These are phyloP conservation scores for Talaromyces sp. DNA, from an alignment of 2,329 filamentous ascomycete species.

Conservation along the genomic window DNA sequence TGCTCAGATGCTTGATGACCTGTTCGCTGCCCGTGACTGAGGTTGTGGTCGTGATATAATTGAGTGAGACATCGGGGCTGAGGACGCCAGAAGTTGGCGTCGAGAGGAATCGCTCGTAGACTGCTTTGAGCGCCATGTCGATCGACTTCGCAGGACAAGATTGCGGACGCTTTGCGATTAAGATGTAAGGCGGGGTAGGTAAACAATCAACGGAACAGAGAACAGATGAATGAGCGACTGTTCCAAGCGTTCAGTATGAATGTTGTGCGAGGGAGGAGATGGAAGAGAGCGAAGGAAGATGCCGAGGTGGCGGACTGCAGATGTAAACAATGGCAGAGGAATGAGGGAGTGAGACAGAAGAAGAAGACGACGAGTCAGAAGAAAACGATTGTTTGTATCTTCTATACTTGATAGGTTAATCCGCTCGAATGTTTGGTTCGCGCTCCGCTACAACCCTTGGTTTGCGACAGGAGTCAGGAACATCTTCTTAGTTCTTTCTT, in stretches of 20 bases:
- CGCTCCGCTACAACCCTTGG: constrained; percentile 2
- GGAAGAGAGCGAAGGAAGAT: constrained; percentile 16
- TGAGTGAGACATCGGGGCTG: constrained; percentile 64
- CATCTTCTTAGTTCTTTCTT: neutral
- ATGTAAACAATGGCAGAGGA: constrained; percentile 7
- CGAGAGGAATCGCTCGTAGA: constrained; percentile 71
- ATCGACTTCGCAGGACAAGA: neutral
- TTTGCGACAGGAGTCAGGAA: neutral
- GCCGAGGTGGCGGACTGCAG: neutral
- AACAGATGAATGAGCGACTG: neutral
- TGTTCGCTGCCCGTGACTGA: constrained; percentile 66
- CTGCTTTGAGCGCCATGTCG: constrained; percentile 42
- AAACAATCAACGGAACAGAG: constrained; percentile 18
- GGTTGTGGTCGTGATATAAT: constrained; percentile 88
- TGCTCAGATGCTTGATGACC: constrained; percentile 77
- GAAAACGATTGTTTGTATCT: constrained; percentile 4
- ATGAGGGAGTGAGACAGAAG: neutral
- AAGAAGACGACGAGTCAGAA: constrained; percentile 14
- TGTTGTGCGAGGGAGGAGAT: constrained; percentile 5
- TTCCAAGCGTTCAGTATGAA: neutral
- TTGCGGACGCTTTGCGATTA: neutral
- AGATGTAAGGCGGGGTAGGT: constrained; percentile 1
- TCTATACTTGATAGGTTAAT: neutral
- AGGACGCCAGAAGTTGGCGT: constrained; percentile 63
- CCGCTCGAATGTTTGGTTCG: constrained; percentile 1